phyloP scores from a whole-genome alignment of 352 stramenopile genomes.

The Phytophthora kernoviae region DNA sequence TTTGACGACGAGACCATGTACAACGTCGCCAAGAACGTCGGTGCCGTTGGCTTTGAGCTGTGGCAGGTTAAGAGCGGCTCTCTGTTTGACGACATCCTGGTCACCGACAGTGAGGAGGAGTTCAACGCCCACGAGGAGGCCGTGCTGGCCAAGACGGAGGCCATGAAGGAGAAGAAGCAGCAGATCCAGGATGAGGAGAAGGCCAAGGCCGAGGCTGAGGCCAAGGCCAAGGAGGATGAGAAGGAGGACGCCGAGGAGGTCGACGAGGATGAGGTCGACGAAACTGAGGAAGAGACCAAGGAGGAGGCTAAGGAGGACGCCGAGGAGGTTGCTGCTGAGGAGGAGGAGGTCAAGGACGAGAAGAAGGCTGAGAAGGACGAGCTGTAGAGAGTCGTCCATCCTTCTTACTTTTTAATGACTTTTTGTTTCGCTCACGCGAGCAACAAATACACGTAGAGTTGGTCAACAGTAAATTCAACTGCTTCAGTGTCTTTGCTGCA shows the following conservation, averaged over 20 bases:
- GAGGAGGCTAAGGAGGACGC: conserved; percentile 15
- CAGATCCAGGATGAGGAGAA: conserved; percentile 78
- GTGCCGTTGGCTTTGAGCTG: conserved; percentile 98
- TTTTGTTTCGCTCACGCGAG: conserved; percentile 33
- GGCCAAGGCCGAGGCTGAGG: conserved; percentile 69
- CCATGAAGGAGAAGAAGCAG: conserved; percentile 80
- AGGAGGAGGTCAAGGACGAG: conserved; percentile 17
- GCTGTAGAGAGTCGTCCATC: conserved; percentile 37
- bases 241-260: conserved; percentile 64
- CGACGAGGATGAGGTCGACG: conserved; percentile 64
- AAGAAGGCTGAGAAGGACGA: conserved; percentile 49
- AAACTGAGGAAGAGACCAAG: conserved; percentile 18
- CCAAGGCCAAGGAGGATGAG: conserved; percentile 77
- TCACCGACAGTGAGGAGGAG: conserved; percentile 97
- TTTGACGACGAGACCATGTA: conserved; percentile 95
- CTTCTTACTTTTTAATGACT: conserved; percentile 31
- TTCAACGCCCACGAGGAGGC: conserved; percentile 97
- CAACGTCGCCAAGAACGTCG: conserved; percentile 95
- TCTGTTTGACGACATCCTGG: conserved; percentile 99
- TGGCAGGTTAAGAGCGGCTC: conserved; percentile 99
- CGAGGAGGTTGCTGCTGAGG: conserved; percentile 25
- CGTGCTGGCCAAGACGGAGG: conserved; percentile 88
- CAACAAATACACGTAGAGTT: conserved; percentile 39
- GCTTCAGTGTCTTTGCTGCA: too few relatives aligned
- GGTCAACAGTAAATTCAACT: conserved; percentile 18